Base-by-base conservation (phyloP, 768 basidiomycete genomes). In the Ramaria rubella region DNA sequence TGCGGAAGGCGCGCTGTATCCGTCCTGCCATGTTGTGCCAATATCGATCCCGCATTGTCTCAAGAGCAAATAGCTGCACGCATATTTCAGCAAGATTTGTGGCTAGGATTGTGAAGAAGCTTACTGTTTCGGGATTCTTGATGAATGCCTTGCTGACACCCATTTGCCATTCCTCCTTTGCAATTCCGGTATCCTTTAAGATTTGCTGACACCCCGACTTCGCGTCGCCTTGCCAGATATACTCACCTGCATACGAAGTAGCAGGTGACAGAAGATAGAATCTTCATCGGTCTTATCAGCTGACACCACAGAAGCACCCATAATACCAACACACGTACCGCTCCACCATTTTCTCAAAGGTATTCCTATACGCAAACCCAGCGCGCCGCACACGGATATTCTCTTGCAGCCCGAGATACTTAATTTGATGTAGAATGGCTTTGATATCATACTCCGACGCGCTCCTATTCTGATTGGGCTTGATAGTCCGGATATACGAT, bases 1-100 rank as follows among this genome's bases (percentile, higher is more conserved):
- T 95, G 58, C 95, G 80, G 81, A 86, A 99, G 4, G 93, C 93
- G 31, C 96, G 85, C 70, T 99, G 96, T 51, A 99, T 99, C 44
- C 96, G 87, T 24, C 74, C 82, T 0, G 96, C 96, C 96, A 99
- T 99, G 70, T 97, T 98, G 70, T 99, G 96, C 96, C 96, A 99
- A 70, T 98, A 99, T 52, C 90, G 84, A 68, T 99, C 96, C 51
- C 96, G 86, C 92, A 98, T 98, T 6, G 92, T 94, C 75, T 99
- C 96, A 56, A 99, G 75, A 12, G 95, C 96, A 69, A 99, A 99
- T 21, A 99, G 81, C 92, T 97, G 57, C 6, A 49, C n/a, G 50
- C 17, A 6, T 33, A 49, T 34, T 27, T 51, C n/a, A 30, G 44
- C 44, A 23, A 42, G 49, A 23, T n/a, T 46, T n/a, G 57, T 30